Evolutionary conservation across 2,329 filamentous ascomycete species (phyloP), one percentile per base, ranked within the genome.

Genomic region (Fusarium goolgardi): DNA sequence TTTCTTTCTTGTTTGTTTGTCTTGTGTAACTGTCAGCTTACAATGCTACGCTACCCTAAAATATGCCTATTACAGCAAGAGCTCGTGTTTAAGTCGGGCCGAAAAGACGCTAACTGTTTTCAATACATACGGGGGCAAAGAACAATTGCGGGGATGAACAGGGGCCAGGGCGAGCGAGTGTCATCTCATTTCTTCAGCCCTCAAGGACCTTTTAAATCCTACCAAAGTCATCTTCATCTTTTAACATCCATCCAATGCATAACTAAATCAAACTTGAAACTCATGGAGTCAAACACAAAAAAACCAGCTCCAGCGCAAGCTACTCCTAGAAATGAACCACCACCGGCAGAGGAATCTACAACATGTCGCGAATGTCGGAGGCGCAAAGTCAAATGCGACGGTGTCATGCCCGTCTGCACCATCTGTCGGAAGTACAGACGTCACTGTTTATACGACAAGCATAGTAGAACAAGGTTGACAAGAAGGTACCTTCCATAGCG

Each of bases 361-460:
- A 50, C 64, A 13, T 67, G 64, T 31, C 64, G 64, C 46, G 64
- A 67, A 67, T 67, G 64, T 27, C 63, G 63, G n/a, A 63, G 64
- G 0, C 64, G 64, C 16, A 67, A 63, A 51, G 57, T 67, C 27
- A 67, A 67, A 51, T 67, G 64, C 58, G 64, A 67, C 29, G 64
- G 64, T 47, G 63, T 53, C 45, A 67, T 67, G 63, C 64, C 64
- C 16, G 64, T 67, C 16, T 67, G 64, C 47, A 49, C 57, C 15
- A 63, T 67, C 4, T 67, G 64, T 32, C 52, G 51, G 23, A 67
- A 67, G 47, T 67, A 67, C n/a, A 57, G 63, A 15, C 49, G 64
- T 5, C 64, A 67, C 16, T 67, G 64, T 43, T 59, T 67, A 15
- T 67, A 67, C 21, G 64, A 67, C 43, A 67, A 67, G 10, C 64